A percentile compares a stretch with the other conserved stretches of the same genome.
Evolutionary conservation across 2,329 filamentous ascomycete genomes (phyloP).

Genomic region (Triangularia verruculosa): DNA sequence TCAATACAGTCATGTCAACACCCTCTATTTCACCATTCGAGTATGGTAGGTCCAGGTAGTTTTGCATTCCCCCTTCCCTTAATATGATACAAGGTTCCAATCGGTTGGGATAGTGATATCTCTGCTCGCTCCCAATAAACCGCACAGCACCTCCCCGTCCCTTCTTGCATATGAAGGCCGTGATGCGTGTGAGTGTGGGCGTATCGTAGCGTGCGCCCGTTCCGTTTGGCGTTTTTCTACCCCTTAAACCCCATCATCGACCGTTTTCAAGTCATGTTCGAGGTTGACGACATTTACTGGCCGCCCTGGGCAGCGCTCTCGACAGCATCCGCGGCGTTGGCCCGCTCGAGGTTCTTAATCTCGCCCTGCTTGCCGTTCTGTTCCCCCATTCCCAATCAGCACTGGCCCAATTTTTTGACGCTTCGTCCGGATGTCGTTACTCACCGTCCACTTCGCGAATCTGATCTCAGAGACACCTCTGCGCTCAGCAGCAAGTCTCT

Average conservation of each 20-base stretch:
- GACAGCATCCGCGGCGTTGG: constrained; percentile 44
- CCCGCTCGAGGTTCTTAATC: constrained; percentile 64
- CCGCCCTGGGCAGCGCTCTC: constrained; percentile 32
- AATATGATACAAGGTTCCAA: background rate
- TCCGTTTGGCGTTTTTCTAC: background rate
- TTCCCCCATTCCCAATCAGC: constrained; percentile 26
- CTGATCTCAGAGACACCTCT: constrained; percentile 85
- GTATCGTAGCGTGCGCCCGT: background rate
- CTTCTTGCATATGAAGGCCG: background rate
- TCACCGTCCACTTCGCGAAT: constrained; percentile 94
- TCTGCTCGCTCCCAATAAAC: background rate
- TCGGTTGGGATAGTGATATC: background rate
- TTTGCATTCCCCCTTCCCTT: background rate
- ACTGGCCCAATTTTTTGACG: background rate
- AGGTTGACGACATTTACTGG: constrained; percentile 6
- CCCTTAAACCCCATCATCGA: background rate
- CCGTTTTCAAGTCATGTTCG: constrained; percentile 3
- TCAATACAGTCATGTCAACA: background rate
- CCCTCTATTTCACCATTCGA: background rate
- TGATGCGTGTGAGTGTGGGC: background rate
- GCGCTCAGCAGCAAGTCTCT: constrained; percentile 82
- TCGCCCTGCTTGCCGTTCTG: constrained; percentile 98
- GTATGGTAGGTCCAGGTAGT: background rate
- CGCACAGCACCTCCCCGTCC: background rate
- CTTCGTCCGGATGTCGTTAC: constrained; percentile 40